These are phyloP conservation scores for Phaeotremella skinneri DNA, from an alignment of 768 basidiomycete species.

Conservation along the genomic window DNA sequence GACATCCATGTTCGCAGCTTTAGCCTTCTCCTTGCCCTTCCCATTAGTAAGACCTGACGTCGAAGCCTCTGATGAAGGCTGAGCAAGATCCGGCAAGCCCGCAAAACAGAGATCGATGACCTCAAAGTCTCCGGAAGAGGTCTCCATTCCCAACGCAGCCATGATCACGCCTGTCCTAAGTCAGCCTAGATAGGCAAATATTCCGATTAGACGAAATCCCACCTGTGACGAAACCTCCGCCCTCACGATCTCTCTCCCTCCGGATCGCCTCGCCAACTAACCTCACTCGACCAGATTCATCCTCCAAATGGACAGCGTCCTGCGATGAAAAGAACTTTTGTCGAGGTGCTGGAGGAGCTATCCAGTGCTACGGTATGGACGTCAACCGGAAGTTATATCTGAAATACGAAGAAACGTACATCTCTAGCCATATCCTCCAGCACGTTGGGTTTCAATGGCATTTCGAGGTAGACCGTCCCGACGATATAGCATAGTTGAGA, in stretches of 20 bases:
- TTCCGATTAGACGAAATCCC: conserved; percentile 1
- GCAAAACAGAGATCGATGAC: conserved; percentile 84
- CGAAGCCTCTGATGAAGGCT: conserved; percentile 23
- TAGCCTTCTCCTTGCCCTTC: conserved; percentile 40
- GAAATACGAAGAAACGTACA: conserved; percentile 58
- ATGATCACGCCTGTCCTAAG: conserved; percentile 67
- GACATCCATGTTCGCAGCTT: conserved; percentile 60
- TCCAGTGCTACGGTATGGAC: conserved; percentile 65
- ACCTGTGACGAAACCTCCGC: conserved; percentile 68
- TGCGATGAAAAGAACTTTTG: conserved; percentile 71
- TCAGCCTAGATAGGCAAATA: conserved; percentile 4
- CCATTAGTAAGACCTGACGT: conserved; percentile 20
- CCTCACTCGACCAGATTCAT: conserved; percentile 87
- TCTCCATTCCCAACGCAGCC: conserved; percentile 87
- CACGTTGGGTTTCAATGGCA: conserved; percentile 98
- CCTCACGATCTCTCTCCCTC: conserved; percentile 54
- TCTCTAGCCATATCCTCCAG: conserved; percentile 90
- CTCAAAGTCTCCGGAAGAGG: conserved; percentile 83
- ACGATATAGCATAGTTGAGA: conserved; percentile 83
- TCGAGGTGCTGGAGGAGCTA: conserved; percentile 75
- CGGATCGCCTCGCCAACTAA: conserved; percentile 72
- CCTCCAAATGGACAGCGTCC: conserved; percentile 86
- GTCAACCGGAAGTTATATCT: background rate
- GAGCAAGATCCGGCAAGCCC: conserved; percentile 69
- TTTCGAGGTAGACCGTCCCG: conserved; percentile 97